A percentile compares a stretch with the other conserved stretches of the same genome.
These are phyloP conservation scores for Geotrichum australiense DNA, from an alignment of 1,139 yeast genomes.

Conservation along the genomic window DNA sequence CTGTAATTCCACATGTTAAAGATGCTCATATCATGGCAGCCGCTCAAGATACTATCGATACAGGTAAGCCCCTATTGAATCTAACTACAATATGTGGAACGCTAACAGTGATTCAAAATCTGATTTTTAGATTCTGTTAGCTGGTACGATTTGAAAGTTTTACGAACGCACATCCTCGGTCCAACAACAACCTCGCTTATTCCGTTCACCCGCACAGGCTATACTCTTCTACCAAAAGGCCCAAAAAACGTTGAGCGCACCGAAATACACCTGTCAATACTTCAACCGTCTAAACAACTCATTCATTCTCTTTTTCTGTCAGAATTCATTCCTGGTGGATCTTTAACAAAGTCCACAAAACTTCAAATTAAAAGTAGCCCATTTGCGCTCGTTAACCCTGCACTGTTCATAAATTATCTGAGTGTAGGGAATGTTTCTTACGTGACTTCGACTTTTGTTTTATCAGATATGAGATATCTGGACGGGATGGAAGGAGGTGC, in stretches of 20 bases:
- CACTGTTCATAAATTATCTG: slow-evolving; percentile 45
- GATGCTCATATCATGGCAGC: slow-evolving; percentile 1
- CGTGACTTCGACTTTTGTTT: slow-evolving; percentile 30
- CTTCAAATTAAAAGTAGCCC: slow-evolving; percentile 37
- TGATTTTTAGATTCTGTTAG: slow-evolving; percentile 10
- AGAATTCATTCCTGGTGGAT: too few species aligned
- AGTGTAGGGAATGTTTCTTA: slow-evolving; percentile 44
- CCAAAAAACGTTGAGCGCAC: not conserved
- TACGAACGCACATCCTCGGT: slow-evolving; percentile 3
- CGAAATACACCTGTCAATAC: slow-evolving; percentile 8
- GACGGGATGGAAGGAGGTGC: slow-evolving; percentile 62
- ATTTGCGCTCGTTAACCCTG: slow-evolving; percentile 52
- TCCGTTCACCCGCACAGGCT: slow-evolving; percentile 13
- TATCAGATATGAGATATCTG: slow-evolving; percentile 50
- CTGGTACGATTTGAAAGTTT: slow-evolving; percentile 13
- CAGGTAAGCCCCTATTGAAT: slow-evolving; percentile 11
- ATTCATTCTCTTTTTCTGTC: not conserved
- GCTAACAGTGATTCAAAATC: too few species aligned
- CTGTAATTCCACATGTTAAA: slow-evolving; percentile 3
- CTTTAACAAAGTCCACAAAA: not conserved
- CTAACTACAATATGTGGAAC: too few species aligned
- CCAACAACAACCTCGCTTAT: slow-evolving; percentile 2
- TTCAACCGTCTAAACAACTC: slow-evolving; percentile 5
- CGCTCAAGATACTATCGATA: slow-evolving; percentile 3
- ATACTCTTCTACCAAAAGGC: slow-evolving; percentile 5